These are phyloP conservation scores for Takashimella tepidaria DNA, from an alignment of 1,284 basidiomycete species.

Conservation along the genomic window DNA sequence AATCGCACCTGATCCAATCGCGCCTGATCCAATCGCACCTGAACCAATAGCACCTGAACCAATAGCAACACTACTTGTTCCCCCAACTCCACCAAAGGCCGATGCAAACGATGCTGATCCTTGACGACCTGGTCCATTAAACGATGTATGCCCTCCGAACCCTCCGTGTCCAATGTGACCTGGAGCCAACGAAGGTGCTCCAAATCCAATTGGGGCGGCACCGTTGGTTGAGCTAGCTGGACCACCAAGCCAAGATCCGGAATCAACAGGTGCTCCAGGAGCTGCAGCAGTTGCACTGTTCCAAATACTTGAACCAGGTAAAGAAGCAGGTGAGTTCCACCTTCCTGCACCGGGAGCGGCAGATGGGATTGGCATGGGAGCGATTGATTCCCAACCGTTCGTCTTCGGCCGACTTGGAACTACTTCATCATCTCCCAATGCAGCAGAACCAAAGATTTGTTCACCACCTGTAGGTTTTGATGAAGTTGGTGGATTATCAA, in stretches of 20 bases:
- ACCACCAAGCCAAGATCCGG: background rate
- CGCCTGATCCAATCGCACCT: background rate
- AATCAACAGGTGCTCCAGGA: background rate
- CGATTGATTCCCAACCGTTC: conserved; percentile 20
- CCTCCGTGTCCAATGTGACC: too few species aligned
- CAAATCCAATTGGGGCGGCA: too few species aligned
- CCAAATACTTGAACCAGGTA: conserved; percentile 1
- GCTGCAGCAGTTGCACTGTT: background rate
- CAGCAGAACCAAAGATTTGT: conserved; percentile 36
- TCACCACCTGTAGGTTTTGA: too few species aligned
- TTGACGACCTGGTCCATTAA: too few species aligned
- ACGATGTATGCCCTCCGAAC: too few species aligned
- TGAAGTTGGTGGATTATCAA: too few species aligned
- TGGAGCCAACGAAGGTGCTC: too few species aligned
- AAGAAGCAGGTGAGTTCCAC: conserved; percentile 31
- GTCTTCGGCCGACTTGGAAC: conserved; percentile 24
- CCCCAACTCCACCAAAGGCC: background rate
- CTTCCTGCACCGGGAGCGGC: conserved; percentile 29
- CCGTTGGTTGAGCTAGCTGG: background rate
- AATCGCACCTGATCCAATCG: too few species aligned
- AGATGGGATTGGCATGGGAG: conserved; percentile 5
- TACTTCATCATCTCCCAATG: conserved; percentile 40
- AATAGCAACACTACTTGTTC: too few species aligned
- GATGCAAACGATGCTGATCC: too few species aligned
- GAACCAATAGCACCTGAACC: too few species aligned